Evolutionary conservation across 2,329 filamentous ascomycete genomes (phyloP).

Genomic region (Mycosphaerelloides madeirae): DNA sequence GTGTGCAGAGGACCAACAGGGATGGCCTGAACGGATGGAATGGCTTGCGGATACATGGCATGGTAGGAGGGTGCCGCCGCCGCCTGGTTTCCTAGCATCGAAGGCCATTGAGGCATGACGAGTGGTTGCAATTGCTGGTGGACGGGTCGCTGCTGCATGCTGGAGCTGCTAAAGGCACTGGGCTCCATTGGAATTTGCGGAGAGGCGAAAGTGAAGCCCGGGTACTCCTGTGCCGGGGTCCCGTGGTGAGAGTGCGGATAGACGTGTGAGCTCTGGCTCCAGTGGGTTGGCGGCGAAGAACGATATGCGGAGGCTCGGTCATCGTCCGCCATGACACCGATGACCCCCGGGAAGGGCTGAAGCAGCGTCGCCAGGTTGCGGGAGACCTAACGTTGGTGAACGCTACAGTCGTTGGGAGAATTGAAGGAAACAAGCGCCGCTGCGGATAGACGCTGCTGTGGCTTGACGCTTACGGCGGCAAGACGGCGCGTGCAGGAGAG

Average conservation of each 20-base stretch:
- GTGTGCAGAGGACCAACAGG: slow-evolving; percentile 51
- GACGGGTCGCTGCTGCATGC: slow-evolving; percentile 49
- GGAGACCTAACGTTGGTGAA: neutral
- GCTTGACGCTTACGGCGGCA: slow-evolving; percentile 25
- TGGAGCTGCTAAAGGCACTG: slow-evolving; percentile 49
- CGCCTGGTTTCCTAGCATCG: slow-evolving; percentile 68
- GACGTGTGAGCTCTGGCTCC: slow-evolving; percentile 25
- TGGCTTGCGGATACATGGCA: slow-evolving; percentile 56
- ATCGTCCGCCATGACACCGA: slow-evolving; percentile 30
- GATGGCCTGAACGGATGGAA: slow-evolving; percentile 38
- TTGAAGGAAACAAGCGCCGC: slow-evolving; percentile 10
- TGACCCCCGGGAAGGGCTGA: slow-evolving; percentile 1
- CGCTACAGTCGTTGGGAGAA: neutral
- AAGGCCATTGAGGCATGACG: slow-evolving; percentile 76
- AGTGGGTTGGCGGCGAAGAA: slow-evolving; percentile 25
- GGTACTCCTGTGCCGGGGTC: slow-evolving; percentile 66
- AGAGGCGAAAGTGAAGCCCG: slow-evolving; percentile 58
- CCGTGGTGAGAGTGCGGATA: slow-evolving; percentile 58
- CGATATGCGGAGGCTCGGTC: slow-evolving; percentile 25
- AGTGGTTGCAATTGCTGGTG: slow-evolving; percentile 61
- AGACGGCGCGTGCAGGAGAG: slow-evolving; percentile 7
- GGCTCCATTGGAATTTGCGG: slow-evolving; percentile 58
- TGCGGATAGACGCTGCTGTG: slow-evolving; percentile 19
- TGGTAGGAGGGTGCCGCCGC: slow-evolving; percentile 46
- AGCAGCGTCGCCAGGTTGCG: slow-evolving; percentile 6